Conservation (phyloP, 1,284 basidiomycete species). For the Heterobasidion irregulare region DNA sequence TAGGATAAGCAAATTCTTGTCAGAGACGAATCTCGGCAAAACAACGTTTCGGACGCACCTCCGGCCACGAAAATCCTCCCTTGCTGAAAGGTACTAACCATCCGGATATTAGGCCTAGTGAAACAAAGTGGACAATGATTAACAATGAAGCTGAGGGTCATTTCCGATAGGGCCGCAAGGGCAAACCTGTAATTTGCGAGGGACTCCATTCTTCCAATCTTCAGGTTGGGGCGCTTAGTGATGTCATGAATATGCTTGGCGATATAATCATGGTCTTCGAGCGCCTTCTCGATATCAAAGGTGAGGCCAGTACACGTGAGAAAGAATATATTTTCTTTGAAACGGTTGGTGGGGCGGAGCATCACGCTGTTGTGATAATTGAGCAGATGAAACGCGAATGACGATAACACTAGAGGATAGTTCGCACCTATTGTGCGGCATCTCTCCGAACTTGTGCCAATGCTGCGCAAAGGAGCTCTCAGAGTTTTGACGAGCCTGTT, state of each 20-base stretch:
- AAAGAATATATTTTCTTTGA: slow-evolving; percentile 1
- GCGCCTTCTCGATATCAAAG: slow-evolving; percentile 13
- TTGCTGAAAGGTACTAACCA: slow-evolving; percentile 25
- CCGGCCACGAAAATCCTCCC: slow-evolving; percentile 29
- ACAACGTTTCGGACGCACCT: slow-evolving; percentile 16
- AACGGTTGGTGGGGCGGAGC: slow-evolving; percentile 10
- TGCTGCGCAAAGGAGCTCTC: slow-evolving; percentile 10
- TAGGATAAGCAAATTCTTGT: background rate
- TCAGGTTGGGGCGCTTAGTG: slow-evolving; percentile 5
- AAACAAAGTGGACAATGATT: background rate
- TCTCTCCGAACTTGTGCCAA: slow-evolving; percentile 22
- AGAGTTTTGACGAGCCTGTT: background rate
- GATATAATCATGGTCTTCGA: slow-evolving; percentile 9
- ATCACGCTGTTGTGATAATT: slow-evolving; percentile 1
- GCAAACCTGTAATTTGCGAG: slow-evolving; percentile 18
- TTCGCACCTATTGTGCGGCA: slow-evolving; percentile 9
- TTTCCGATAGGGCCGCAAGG: background rate
- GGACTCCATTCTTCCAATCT: slow-evolving; percentile 9
- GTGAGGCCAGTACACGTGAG: slow-evolving; percentile 12
- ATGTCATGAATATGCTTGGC: background rate
- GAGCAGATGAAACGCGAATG: background rate
- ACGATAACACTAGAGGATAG: no score
- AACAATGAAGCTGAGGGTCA: background rate
- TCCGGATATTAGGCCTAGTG: slow-evolving; percentile 27
- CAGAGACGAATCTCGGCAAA: background rate